Evolutionary conservation across 306 rosid genomes (phyloP), one percentile per base, ranked within the genome.

Genomic region (Sindora glabra): DNA sequence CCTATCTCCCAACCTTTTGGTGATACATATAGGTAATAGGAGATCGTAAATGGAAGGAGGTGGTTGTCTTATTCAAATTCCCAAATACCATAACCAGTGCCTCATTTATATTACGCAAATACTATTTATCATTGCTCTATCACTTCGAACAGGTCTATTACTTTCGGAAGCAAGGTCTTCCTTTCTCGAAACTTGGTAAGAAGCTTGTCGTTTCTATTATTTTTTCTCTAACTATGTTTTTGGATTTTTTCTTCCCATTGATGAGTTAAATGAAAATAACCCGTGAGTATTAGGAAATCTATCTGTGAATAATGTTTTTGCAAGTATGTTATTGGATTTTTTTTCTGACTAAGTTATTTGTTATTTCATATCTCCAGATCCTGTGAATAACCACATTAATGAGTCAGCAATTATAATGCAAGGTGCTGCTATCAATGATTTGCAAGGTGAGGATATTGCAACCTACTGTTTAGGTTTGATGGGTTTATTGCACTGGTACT

Each of bases 101-200:
- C 12, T 89, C 97, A 32, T 89, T 83, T 71, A 83, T 80, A 53
- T 72, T 89, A 40, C 75, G 97, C 51, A 90, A 76, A 74, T 78
- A 75, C 77, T 90, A 86, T 61, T 71, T 60, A 19, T 84, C 94
- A 2, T 64, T 86, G 84, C 90, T 90, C 51, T 86, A 76, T 78
- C 84, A 82, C 73, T 90, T 86, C 19, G 97, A 86, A 90, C 97
- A 90, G 80, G 88, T 70, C 50, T 86, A 89, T 72, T 86, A 76
- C 72, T 72, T 90, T 76, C 77, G 64, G 58, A 84, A 70, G 73
- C 81, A 80, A 74, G 79, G 50, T 18, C 61, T 67, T 71, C 69
- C 76, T 41, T 9, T 62, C 58, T 42, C 64, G 49, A 25, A 40
- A 39, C 61, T 56, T 53, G 92, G 97, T 83, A 73, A 66, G 62